Percentiles rank a stretch among this genome's conserved stretches.
These are phyloP conservation scores for Coemansia pectinata DNA, from an alignment of 192 early-diverging fungal genomes.

Conservation along the genomic window DNA sequence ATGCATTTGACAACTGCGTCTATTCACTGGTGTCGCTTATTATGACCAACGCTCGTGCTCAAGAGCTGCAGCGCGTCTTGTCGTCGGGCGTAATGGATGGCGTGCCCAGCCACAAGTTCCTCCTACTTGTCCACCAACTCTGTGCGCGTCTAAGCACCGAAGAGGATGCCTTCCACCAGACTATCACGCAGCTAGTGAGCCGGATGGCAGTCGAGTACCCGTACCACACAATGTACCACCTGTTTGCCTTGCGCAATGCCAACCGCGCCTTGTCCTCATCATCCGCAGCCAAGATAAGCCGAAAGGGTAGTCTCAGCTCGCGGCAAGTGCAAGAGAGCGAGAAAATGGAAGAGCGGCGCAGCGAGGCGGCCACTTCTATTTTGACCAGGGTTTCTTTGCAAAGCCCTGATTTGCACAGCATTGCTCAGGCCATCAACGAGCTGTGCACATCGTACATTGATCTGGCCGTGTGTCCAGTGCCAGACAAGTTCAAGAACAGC, in stretches of 20 bases:
- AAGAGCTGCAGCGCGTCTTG: slow-evolving; percentile 27
- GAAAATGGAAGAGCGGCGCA: slow-evolving; percentile 46
- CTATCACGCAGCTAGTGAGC: slow-evolving; percentile 22
- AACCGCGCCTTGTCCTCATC: slow-evolving; percentile 23
- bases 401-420: slow-evolving; percentile 21
- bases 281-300: neutral
- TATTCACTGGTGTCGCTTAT: slow-evolving; percentile 47
- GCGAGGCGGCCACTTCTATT: slow-evolving; percentile 36
- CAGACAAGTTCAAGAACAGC: slow-evolving; percentile 39
- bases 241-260: slow-evolving; percentile 54
- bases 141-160: slow-evolving; percentile 50
- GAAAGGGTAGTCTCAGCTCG: slow-evolving; percentile 14
- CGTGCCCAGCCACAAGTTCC: slow-evolving; percentile 50
- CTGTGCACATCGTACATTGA: slow-evolving; percentile 47
- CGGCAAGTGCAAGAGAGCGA: slow-evolving; percentile 30
- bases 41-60: slow-evolving; percentile 37
- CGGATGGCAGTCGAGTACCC: slow-evolving; percentile 50
- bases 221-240: slow-evolving; percentile 38
- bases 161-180: slow-evolving; percentile 24
- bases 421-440: slow-evolving; percentile 40
- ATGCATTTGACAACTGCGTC: slow-evolving; percentile 39
- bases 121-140: slow-evolving; percentile 50
- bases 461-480: slow-evolving; percentile 35
- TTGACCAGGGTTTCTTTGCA: slow-evolving; percentile 16
- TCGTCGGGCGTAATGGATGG: slow-evolving; percentile 18